Base-by-base conservation (phyloP, 2,329 filamentous ascomycete genomes). In the Aureobasidium sp. region DNA sequence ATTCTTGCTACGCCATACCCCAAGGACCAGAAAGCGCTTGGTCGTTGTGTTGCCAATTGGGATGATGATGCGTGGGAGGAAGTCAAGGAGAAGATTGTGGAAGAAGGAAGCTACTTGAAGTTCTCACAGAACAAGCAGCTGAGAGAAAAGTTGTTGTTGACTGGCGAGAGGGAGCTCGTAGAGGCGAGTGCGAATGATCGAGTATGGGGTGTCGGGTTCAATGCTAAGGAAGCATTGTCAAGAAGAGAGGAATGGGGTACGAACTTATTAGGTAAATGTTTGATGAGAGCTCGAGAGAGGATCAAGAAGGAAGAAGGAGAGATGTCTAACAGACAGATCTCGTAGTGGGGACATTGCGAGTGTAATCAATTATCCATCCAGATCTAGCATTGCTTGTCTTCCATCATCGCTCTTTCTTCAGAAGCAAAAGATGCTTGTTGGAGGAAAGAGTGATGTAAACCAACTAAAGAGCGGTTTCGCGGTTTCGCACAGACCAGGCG, bases 191-290 rank as follows among this genome's bases (percentile, higher is more conserved):
- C 85, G 9, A 77, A 71, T 64, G 86, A 89, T 74, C 69, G 77
- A 5, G 81, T 88, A 59, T 89, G 86, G 87, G 87, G 86, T 1
- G 75, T 89, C 47, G 87, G 87, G 8, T 87, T 83, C 67, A 74
- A 69, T 2, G 81, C 78, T 6, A 75, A 73, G 20, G 74, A 80
- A 68, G 85, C 85, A 2, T 65, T 32, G 1, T 37, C 43, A 34
- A 77, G 78, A 52, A 77, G 79, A 52, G 69, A 73, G n/a, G 66
- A 71, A 3, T 89, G 86, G 87, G 87, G 87, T 0, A 62, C 81
- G 73, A 89, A 89, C 72, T 69, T 87, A 63, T 71, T 89, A 51
- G 87, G 86, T 0, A 82, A 82, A 73, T 84, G 81, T 32, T 71
- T 89, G 70, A 84, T 83, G 82, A 77, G 76, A 59, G 84, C 84